Evolutionary conservation across 2,329 filamentous ascomycete species (phyloP), one percentile per base, ranked within the genome.

Genomic region (Penicillium italicum): DNA sequence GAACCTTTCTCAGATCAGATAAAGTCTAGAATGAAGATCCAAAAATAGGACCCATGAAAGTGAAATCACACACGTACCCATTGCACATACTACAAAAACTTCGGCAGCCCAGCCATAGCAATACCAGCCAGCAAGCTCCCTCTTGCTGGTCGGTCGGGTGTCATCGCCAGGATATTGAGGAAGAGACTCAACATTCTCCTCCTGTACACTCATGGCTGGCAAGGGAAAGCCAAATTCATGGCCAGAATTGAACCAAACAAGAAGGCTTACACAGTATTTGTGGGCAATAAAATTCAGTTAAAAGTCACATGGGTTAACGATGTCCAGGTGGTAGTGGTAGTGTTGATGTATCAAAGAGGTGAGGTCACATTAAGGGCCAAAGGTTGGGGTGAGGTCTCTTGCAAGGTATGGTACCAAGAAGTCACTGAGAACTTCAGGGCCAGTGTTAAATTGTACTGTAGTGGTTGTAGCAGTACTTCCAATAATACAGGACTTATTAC

Each of bases 101-200:
- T 99, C 94, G 20, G 93, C 91, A 24, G 94, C 94, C 81, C 96
- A 97, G 40, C 89, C 89, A 78, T 97, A 97, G 72, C 88, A 88
- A 75, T 97, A 99, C 90, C 95, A 99, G 65, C 93, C 94, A 37
- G 86, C 80, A 57, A 97, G 82, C 81, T 99, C 94, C 74, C 89
- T 93, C 65, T 77, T 78, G 72, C 90, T 96, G 10, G 94, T 97
- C 53, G 89, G 84, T n/a, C 93, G 83, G 24, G 86, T 89, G 74
- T 99, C 94, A 72, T 97, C 91, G 59, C 89, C 91, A 2, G 81
- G 80, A 72, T 95, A 96, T 55, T 84, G 80, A 52, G 83, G 77
- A 20, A 63, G 62, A 55, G 73, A 58, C 54, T 63, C 69, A 65
- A 57, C 61, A 70, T 66, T 24, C 42, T 56, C 48, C 26, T 34